Percentiles rank a stretch among this genome's conserved stretches.
Conservation (phyloP, 495 filamentous ascomycete species). For the Trichocladium uniseriatum region DNA sequence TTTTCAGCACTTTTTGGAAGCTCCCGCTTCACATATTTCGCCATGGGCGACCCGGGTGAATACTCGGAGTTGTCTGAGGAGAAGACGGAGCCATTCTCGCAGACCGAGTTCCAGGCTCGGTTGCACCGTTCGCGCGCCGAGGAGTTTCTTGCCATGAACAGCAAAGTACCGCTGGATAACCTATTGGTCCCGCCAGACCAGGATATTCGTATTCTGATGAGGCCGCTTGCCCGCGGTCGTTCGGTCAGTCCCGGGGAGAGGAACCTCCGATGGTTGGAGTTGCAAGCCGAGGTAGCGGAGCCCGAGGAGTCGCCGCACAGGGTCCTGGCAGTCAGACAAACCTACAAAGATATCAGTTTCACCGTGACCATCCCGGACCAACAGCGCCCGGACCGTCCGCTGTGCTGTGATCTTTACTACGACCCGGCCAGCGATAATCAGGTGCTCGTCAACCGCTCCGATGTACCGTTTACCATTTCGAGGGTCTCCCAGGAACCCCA, state of each 20-base stretch:
- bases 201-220: slow-evolving; percentile 41
- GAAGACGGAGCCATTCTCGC: slow-evolving; percentile 43
- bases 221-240: slow-evolving; percentile 38
- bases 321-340: slow-evolving; percentile 43
- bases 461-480: slow-evolving; percentile 35
- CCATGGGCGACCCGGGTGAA: slow-evolving; percentile 33
- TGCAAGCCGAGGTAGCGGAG: slow-evolving; percentile 37
- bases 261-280: slow-evolving; percentile 35
- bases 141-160: slow-evolving; percentile 21
- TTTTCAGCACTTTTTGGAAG: background rate
- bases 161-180: slow-evolving; percentile 35
- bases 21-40: background rate
- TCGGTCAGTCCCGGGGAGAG: slow-evolving; percentile 38
- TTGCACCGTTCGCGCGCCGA: slow-evolving; percentile 26
- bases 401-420: slow-evolving; percentile 43
- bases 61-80: slow-evolving; percentile 34
- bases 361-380: slow-evolving; percentile 38
- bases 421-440: slow-evolving; percentile 42
- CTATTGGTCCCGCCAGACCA: slow-evolving; percentile 33
- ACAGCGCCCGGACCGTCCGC: slow-evolving; percentile 15
- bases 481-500: slow-evolving; percentile 25
- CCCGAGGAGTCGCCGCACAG: slow-evolving; percentile 34
- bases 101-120: slow-evolving; percentile 36
- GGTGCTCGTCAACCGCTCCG: slow-evolving; percentile 38
- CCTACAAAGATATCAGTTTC: slow-evolving; percentile 40